Percentiles rank a stretch among this genome's conserved stretches.
These are phyloP conservation scores for Globisporangium barbulae DNA, from an alignment of 352 stramenopile species.

Conservation along the genomic window DNA sequence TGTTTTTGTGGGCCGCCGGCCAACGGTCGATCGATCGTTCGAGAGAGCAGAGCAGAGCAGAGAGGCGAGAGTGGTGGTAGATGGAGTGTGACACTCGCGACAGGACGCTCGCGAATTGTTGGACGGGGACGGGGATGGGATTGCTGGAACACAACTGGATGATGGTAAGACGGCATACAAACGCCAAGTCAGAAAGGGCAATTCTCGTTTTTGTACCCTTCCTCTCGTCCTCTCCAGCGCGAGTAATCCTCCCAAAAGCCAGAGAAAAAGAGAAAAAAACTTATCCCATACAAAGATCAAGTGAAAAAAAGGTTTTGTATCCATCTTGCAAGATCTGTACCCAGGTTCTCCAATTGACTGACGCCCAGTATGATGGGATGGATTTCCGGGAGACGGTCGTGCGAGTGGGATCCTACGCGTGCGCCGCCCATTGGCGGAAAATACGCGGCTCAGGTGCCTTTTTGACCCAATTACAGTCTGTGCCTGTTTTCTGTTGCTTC, in stretches of 20 bases:
- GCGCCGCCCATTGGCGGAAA: not conserved
- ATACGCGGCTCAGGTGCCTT: not conserved
- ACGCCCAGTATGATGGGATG: not conserved
- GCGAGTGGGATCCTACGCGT: conserved; percentile 2
- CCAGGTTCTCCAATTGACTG: not conserved
- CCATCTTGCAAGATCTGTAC: conserved; percentile 11
- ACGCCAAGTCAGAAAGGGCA: not conserved
- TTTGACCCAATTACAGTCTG: conserved; percentile 5
- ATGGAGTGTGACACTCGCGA: conserved; percentile 11
- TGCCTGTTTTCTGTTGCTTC: not conserved
- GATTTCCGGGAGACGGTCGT: conserved; percentile 7
- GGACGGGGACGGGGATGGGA: not conserved
- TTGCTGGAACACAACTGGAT: conserved; percentile 6
- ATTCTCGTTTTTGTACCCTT: conserved; percentile 8
- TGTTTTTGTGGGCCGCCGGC: not conserved
- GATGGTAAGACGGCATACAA: conserved; percentile 11
- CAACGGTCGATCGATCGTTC: not conserved
- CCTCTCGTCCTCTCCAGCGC: conserved; percentile 1
- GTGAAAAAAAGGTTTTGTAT: conserved; percentile 3
- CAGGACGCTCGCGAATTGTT: conserved; percentile 2
- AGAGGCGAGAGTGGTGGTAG: conserved; percentile 3
- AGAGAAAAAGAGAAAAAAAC: not conserved
- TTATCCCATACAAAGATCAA: conserved; percentile 5
- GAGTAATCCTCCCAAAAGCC: conserved; percentile 1
- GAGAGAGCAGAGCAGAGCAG: not conserved